Evolutionary conservation across 371 early-diverging fungal genomes (phyloP).

Genomic region (Mortierella sp.): DNA sequence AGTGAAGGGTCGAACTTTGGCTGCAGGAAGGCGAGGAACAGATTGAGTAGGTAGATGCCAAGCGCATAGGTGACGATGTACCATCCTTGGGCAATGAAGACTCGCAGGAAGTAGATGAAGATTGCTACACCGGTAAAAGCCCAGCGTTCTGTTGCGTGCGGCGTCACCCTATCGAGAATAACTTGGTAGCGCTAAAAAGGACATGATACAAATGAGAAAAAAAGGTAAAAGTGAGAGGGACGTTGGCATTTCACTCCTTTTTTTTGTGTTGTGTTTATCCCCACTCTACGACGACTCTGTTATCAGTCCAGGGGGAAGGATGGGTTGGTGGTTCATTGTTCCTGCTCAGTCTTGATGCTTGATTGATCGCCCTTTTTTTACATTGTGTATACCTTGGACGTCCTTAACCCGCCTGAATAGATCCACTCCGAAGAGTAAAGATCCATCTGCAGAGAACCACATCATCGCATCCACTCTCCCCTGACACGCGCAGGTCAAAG

Average conservation of each 20-base stretch:
- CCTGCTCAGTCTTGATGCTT: neutral
- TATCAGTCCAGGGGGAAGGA: neutral
- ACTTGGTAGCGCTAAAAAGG: slow-evolving; percentile 71
- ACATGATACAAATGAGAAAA: neutral
- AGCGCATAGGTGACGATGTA: slow-evolving; percentile 93
- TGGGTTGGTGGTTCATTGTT: neutral
- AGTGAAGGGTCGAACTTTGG: slow-evolving; percentile 97
- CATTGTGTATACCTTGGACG: neutral
- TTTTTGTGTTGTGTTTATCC: neutral
- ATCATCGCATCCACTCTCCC: neutral
- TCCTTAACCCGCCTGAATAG: neutral
- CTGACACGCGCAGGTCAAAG: neutral
- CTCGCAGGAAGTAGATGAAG: slow-evolving; percentile 84
- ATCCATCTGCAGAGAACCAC: neutral
- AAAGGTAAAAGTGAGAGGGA: neutral
- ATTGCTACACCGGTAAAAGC: slow-evolving; percentile 71
- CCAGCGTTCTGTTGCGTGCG: slow-evolving; percentile 85
- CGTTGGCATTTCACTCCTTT: slow-evolving; percentile 5
- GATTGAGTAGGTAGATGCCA: slow-evolving; percentile 95
- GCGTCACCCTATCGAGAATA: slow-evolving; percentile 84
- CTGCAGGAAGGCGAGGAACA: slow-evolving; percentile 94
- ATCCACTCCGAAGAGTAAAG: neutral
- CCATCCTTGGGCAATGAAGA: slow-evolving; percentile 91
- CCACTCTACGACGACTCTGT: neutral
- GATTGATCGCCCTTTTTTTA: slow-evolving; percentile 5